Conservation (phyloP, 2,329 filamentous ascomycete genomes). For the Thielaviopsis populi region DNA sequence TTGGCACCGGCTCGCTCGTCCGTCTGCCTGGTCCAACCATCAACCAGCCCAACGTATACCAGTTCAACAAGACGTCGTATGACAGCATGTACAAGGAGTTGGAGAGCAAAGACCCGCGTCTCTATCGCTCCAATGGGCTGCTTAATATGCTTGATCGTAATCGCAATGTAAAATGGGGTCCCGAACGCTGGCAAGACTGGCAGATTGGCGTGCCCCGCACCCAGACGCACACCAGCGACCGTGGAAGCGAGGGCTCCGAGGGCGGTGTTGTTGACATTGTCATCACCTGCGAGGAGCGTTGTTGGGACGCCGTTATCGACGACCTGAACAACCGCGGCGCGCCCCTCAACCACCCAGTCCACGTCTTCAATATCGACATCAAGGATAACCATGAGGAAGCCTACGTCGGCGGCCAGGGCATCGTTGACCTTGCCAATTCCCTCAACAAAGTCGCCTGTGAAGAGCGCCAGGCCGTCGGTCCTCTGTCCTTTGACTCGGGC, state of each 20-base stretch:
- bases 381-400: constrained; percentile 98
- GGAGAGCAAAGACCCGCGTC: constrained; percentile 63
- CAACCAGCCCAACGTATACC: constrained; percentile 89
- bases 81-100: constrained; percentile 89
- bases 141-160: constrained; percentile 94
- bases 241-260: constrained; percentile 68
- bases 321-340: constrained; percentile 76
- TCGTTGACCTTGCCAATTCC: constrained; percentile 75
- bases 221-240: constrained; percentile 53
- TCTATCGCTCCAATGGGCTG: constrained; percentile 86
- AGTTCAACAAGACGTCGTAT: constrained; percentile 95
- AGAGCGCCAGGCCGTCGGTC: constrained; percentile 54
- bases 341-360: constrained; percentile 79
- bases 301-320: constrained; percentile 95
- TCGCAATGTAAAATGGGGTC: constrained; percentile 80
- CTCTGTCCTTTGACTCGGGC: constrained; percentile 53
- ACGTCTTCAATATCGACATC: constrained; percentile 97
- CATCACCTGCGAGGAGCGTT: constrained; percentile 93
- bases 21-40: constrained; percentile 84
- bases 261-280: constrained; percentile 84
- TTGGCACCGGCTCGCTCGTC: constrained; percentile 89
- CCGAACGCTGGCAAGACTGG: constrained; percentile 98
- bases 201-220: constrained; percentile 69
- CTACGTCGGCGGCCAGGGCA: constrained; percentile 74
- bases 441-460: constrained; percentile 67